Conservation (phyloP, 371 early-diverging fungal genomes). For the Mortierella sp. region DNA sequence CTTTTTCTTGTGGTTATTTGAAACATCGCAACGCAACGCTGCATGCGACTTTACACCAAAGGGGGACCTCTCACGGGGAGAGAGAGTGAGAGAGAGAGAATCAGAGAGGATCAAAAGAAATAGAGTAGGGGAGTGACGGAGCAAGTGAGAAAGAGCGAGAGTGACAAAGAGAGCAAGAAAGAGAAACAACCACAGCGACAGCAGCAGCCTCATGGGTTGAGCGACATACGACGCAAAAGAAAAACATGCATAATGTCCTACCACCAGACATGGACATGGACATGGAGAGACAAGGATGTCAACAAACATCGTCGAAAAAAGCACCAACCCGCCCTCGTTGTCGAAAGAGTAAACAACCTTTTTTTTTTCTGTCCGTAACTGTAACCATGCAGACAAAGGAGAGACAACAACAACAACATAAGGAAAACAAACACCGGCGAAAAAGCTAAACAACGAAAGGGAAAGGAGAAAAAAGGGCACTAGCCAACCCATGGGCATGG, state of each 20-base stretch:
- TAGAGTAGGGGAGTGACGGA: neutral
- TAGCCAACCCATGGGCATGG: conserved; percentile 4
- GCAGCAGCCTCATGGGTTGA: neutral
- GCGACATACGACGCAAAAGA: neutral
- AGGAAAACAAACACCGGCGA: neutral
- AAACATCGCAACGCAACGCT: neutral
- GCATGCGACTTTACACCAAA: conserved; percentile 11
- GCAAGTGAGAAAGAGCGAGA: neutral
- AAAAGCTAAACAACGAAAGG: conserved; percentile 10
- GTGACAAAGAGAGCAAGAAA: neutral
- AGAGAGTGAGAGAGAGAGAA: neutral
- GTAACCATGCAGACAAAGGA: conserved; percentile 6
- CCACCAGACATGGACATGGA: neutral
- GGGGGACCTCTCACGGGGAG: conserved; percentile 7
- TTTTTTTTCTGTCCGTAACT: neutral
- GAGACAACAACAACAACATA: neutral
- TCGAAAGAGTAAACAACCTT: conserved; percentile 10
- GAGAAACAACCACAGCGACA: conserved; percentile 6
- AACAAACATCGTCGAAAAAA: neutral
- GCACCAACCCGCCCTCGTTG: neutral
- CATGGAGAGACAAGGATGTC: too few relatives aligned
- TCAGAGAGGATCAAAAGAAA: neutral
- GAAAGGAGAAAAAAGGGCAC: neutral
- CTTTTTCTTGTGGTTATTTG: neutral
- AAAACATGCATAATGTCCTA: neutral